These are phyloP conservation scores for Cercospora sojina DNA, from an alignment of 2,329 filamentous ascomycete genomes.

Conservation along the genomic window DNA sequence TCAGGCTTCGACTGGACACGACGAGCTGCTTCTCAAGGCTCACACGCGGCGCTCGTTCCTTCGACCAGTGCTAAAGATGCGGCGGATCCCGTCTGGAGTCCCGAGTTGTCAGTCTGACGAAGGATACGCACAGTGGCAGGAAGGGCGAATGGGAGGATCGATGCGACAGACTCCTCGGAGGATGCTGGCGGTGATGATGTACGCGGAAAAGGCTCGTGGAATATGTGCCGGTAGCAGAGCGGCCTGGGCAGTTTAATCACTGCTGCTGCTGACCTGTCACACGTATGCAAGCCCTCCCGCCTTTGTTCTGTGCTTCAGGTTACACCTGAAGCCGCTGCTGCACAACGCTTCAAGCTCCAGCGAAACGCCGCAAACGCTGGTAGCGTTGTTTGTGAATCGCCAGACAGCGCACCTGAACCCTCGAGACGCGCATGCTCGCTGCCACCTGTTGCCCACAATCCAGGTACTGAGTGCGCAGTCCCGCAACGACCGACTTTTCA, in stretches of 20 bases:
- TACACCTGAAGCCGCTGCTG: constrained; percentile 8
- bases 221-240: constrained; percentile 14
- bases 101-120: neutral
- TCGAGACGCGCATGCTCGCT: constrained; percentile 17
- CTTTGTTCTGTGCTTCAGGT: constrained; percentile 30
- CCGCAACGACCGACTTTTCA: constrained; percentile 16
- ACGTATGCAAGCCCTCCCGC: constrained; percentile 36
- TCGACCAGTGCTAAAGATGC: constrained; percentile 16
- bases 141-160: neutral
- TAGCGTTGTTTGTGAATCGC: constrained; percentile 21
- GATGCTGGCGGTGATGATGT: constrained; percentile 8
- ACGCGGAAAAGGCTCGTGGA: constrained; percentile 22
- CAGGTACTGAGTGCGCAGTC: constrained; percentile 4
- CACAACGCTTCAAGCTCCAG: constrained; percentile 17
- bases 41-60: neutral
- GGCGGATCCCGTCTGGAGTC: constrained; percentile 4
- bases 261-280: constrained; percentile 26
- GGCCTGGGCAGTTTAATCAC: constrained; percentile 24
- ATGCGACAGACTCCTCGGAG: constrained; percentile 7
- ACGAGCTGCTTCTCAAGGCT: neutral
- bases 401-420: constrained; percentile 26
- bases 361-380: constrained; percentile 28
- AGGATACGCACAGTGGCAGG: neutral
- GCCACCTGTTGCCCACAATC: constrained; percentile 1
- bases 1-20: constrained; percentile 3